phyloP scores from a whole-genome alignment of 768 basidiomycete species.

The Trametes cingulata region DNA sequence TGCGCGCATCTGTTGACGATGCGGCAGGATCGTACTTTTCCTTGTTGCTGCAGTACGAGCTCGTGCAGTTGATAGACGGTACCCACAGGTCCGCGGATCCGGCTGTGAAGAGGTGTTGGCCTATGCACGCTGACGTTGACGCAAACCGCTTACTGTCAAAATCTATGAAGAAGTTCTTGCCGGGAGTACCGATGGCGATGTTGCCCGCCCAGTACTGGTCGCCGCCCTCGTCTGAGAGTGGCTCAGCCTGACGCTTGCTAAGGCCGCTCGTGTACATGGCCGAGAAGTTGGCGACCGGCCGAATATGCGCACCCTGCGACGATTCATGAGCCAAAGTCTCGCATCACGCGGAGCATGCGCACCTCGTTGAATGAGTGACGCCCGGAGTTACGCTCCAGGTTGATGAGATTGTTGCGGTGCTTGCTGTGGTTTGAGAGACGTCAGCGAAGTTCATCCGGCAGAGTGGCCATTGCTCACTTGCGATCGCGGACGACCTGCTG shows the following conservation, averaged over 20 bases:
- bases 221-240: conserved; percentile 24
- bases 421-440: conserved; percentile 6
- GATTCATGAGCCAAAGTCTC: too few relatives aligned
- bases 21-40: conserved; percentile 32
- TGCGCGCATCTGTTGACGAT: conserved; percentile 27
- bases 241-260: conserved; percentile 24
- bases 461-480: conserved; percentile 14
- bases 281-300: conserved; percentile 16
- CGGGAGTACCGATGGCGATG: conserved; percentile 50
- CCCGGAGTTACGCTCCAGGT: conserved; percentile 15
- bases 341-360: background rate
- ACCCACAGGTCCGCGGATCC: conserved; percentile 27
- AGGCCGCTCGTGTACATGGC: background rate
- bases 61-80: conserved; percentile 20
- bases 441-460: too few relatives aligned
- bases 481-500: conserved; percentile 13
- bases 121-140: background rate
- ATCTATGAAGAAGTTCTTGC: conserved; percentile 27
- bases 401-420: conserved; percentile 23
- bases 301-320: conserved; percentile 29
- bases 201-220: conserved; percentile 42
- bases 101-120: background rate
- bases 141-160: conserved; percentile 16
- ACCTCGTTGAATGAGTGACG: conserved; percentile 20
- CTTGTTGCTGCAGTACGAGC: conserved; percentile 12